phyloP scores from a whole-genome alignment of 1,139 yeast genomes.

The Hanseniaspora gamundiae region DNA sequence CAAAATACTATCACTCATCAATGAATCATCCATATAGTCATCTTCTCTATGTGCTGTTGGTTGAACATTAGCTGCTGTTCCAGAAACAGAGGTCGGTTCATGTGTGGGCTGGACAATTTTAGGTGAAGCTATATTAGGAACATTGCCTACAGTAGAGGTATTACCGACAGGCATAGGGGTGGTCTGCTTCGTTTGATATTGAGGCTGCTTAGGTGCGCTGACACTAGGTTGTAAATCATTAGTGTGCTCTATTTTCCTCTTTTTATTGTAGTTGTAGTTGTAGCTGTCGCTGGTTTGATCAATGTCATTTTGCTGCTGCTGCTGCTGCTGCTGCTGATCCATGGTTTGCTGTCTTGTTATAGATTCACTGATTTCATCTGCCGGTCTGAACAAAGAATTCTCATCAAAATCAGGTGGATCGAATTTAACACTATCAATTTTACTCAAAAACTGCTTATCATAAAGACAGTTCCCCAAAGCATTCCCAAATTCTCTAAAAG shows the following conservation, averaged over 20 bases:
- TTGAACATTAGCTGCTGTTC: too few species aligned
- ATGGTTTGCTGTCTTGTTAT: constrained; percentile 13
- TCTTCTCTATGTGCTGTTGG: neutral
- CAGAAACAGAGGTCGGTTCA: too few species aligned
- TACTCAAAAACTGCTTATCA: constrained; percentile 51
- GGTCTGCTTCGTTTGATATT: neutral
- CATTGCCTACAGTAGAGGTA: neutral
- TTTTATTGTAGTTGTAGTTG: too few species aligned
- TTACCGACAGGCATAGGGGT: neutral
- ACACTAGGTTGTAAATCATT: too few species aligned
- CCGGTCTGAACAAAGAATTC: constrained; percentile 30
- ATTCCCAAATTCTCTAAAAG: constrained; percentile 68
- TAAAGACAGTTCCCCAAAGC: constrained; percentile 71
- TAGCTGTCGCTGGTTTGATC: too few species aligned
- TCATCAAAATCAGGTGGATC: constrained; percentile 46
- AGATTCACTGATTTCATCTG: constrained; percentile 24
- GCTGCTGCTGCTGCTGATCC: neutral
- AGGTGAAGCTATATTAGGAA: neutral
- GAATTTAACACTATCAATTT: constrained; percentile 33
- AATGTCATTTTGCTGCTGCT: too few species aligned
- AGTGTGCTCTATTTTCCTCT: too few species aligned
- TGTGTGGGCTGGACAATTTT: neutral
- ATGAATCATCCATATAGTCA: constrained; percentile 3
- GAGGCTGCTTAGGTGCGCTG: too few species aligned
- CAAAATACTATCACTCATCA: constrained; percentile 3